Percentiles rank a stretch among this genome's conserved stretches.
Evolutionary conservation across 139 green algal genomes (phyloP).

Genomic region (Chlamydomonas sp.): DNA sequence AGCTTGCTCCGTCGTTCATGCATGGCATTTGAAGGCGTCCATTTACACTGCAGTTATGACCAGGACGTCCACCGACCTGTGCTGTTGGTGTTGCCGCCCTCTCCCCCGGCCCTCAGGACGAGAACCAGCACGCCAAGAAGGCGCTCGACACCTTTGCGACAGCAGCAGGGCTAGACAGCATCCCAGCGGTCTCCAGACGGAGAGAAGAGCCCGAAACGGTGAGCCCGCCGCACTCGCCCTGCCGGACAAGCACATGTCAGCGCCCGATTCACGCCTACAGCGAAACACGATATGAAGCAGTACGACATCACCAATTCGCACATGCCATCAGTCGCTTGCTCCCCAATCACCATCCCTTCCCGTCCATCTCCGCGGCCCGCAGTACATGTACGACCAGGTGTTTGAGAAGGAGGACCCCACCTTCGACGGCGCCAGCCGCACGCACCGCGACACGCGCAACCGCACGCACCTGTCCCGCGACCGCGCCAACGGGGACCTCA

Average conservation of each 20-base stretch:
- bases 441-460: conserved; percentile 83
- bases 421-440: conserved; percentile 63
- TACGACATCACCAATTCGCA: background rate
- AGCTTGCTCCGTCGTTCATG: no score
- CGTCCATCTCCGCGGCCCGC: background rate
- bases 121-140: conserved; percentile 77
- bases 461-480: conserved; percentile 70
- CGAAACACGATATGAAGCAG: no score
- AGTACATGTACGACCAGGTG: conserved; percentile 83
- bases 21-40: no score
- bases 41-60: background rate
- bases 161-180: conserved; percentile 1
- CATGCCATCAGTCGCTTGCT: background rate
- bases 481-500: conserved; percentile 55
- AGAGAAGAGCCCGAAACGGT: conserved; percentile 3
- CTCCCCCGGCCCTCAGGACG: conserved; percentile 52
- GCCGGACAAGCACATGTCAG: no score
- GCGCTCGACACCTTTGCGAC: conserved; percentile 69
- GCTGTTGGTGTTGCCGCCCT: background rate
- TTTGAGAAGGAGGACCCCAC: conserved; percentile 72
- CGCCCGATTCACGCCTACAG: no score
- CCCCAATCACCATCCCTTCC: background rate
- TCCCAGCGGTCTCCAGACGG: background rate
- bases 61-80: background rate
- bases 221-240: background rate